Evolutionary conservation across 1,139 yeast species (phyloP).

Genomic region (Saccharomyces uvarum): DNA sequence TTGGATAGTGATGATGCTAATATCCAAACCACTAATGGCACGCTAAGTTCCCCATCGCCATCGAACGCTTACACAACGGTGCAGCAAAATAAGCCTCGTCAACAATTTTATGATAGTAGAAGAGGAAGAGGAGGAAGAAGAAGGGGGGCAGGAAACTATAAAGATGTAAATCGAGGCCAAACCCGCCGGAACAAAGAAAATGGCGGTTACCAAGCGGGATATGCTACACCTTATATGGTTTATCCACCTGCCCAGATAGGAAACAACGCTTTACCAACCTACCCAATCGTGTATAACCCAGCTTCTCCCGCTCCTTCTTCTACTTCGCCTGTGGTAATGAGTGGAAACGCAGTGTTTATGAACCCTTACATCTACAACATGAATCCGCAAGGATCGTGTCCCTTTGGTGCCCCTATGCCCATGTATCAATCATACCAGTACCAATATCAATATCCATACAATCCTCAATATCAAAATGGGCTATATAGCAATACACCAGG

Average conservation of each 20-base stretch:
- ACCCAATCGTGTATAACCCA: neutral
- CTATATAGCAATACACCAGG: neutral
- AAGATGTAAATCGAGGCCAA: constrained; percentile 1
- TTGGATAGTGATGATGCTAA: neutral
- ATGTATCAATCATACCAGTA: constrained; percentile 1
- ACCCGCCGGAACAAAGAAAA: constrained; percentile 4
- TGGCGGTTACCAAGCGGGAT: constrained; percentile 4
- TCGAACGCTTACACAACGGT: neutral
- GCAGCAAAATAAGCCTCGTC: neutral
- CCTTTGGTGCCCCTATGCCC: neutral
- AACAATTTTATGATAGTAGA: neutral
- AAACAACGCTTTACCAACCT: neutral
- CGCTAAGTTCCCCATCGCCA: constrained; percentile 7
- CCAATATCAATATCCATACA: constrained; percentile 3
- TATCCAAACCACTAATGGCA: neutral
- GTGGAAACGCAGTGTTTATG: neutral
- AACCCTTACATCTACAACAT: neutral
- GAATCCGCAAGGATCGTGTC: neutral
- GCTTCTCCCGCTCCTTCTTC: neutral
- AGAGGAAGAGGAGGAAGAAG: constrained; percentile 3
- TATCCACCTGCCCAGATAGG: constrained; percentile 9
- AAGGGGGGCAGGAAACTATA: constrained; percentile 1
- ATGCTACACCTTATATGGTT: constrained; percentile 14
- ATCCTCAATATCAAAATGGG: neutral
- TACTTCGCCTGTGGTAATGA: neutral